A percentile compares a stretch with the other conserved stretches of the same genome.
These are phyloP conservation scores for Symbiodinium natans DNA, from an alignment of 73 alveolate species.

Conservation along the genomic window DNA sequence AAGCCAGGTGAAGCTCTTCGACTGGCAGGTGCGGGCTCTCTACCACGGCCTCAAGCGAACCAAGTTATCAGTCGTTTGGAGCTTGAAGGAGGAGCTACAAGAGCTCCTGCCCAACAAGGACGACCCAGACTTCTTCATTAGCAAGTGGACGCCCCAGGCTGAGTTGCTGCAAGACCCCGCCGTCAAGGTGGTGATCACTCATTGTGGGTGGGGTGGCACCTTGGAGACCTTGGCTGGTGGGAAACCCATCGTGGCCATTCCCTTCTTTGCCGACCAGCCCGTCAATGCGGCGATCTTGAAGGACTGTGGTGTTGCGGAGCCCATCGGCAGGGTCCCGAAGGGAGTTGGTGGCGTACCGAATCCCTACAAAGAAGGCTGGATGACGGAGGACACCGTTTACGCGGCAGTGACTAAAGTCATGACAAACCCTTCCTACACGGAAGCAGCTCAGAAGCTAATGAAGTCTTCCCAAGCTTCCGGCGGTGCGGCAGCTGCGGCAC, in stretches of 20 bases:
- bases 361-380: slow-evolving; percentile 57
- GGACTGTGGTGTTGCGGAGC: slow-evolving; percentile 43
- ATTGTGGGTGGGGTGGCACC: too few relatives aligned
- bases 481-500: not conserved
- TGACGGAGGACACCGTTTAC: slow-evolving; percentile 47
- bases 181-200: too few relatives aligned
- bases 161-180: too few relatives aligned
- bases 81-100: slow-evolving; percentile 54
- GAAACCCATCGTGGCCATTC: slow-evolving; percentile 52
- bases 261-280: slow-evolving; percentile 59
- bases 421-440: not conserved
- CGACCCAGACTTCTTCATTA: too few relatives aligned
- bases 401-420: not conserved
- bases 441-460: not conserved
- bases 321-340: slow-evolving; percentile 26
- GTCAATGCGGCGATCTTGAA: slow-evolving; percentile 20
- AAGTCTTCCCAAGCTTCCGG: not conserved
- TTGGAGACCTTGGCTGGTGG: slow-evolving; percentile 36
- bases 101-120: too few relatives aligned
- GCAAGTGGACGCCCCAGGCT: too few relatives aligned
- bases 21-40: too few relatives aligned
- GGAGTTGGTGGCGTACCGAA: not conserved
- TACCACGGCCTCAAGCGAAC: too few relatives aligned
- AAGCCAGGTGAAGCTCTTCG: too few relatives aligned
- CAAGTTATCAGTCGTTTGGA: too few relatives aligned